Evolutionary conservation across 1,139 yeast species (phyloP).

Genomic region (Kurtzmaniella quercitrusa): DNA sequence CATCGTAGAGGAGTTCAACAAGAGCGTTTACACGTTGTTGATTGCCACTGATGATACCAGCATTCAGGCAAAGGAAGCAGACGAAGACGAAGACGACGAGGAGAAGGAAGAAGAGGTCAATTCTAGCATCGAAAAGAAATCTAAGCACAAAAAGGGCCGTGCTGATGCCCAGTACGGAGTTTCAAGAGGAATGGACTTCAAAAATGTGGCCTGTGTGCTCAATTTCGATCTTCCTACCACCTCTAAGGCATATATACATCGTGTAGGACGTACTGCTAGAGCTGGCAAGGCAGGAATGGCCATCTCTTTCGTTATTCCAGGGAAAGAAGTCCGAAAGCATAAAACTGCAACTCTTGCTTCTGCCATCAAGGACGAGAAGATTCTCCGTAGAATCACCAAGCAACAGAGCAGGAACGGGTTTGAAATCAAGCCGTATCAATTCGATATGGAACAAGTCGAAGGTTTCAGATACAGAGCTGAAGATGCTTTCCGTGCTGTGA

Average conservation of each 20-base stretch:
- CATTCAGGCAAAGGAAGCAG: conserved; percentile 45
- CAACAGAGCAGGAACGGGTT: conserved; percentile 74
- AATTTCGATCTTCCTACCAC: conserved; percentile 93
- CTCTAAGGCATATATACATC: conserved; percentile 85
- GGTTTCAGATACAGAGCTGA: conserved; percentile 96
- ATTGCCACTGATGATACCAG: conserved; percentile 94
- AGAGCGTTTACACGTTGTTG: conserved; percentile 76
- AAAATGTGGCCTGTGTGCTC: conserved; percentile 91
- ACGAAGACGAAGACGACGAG: conserved; percentile 43
- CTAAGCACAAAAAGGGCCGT: conserved; percentile 30
- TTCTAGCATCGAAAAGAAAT: conserved; percentile 4
- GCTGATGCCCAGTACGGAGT: conserved; percentile 84
- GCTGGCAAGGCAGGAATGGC: conserved; percentile 97
- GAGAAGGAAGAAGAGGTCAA: conserved; percentile 13
- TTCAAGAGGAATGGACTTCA: conserved; percentile 95
- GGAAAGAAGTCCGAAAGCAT: conserved; percentile 84
- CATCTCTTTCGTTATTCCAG: conserved; percentile 84
- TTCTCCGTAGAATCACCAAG: conserved; percentile 68
- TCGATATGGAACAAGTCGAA: conserved; percentile 89
- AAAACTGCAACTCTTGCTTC: conserved; percentile 68
- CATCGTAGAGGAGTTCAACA: conserved; percentile 92
- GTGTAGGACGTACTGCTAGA: conserved; percentile 97
- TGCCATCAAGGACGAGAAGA: conserved; percentile 82
- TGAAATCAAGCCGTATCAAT: conserved; percentile 77
- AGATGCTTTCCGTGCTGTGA: conserved; percentile 94